A percentile compares a stretch with the other conserved stretches of the same genome.
Conservation (phyloP, 225 moss, liverwort and hornwort genomes). For the Polytrichum formosum region DNA sequence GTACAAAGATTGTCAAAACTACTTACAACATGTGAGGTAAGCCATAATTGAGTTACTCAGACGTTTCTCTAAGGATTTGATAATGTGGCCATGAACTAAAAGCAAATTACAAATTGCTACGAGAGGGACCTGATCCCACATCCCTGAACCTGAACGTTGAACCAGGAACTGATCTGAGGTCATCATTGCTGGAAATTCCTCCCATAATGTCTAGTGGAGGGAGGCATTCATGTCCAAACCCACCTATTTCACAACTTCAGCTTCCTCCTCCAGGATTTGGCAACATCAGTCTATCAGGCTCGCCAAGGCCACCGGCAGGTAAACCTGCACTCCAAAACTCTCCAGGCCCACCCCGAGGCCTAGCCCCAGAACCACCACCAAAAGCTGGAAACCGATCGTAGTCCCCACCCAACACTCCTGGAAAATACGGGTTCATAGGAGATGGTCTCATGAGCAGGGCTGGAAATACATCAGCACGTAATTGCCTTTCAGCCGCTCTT, state of each 20-base stretch:
- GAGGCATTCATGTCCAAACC: conserved; percentile 28
- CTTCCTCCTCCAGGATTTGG: conserved; percentile 19
- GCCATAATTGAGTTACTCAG: too few relatives aligned
- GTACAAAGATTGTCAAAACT: too few relatives aligned
- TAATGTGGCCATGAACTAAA: too few relatives aligned
- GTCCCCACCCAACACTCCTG: conserved; percentile 55
- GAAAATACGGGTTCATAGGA: conserved; percentile 45
- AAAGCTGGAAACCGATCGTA: conserved; percentile 60
- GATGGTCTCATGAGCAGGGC: conserved; percentile 52
- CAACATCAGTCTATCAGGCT: conserved; percentile 20
- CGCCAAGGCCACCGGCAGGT: conserved; percentile 18
- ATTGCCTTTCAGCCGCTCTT: conserved; percentile 71
- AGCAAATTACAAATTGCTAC: too few relatives aligned
- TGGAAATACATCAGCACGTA: conserved; percentile 52
- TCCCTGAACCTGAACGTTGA: too few relatives aligned
- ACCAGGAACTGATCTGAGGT: too few relatives aligned
- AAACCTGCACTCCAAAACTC: conserved; percentile 46
- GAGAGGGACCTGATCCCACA: too few relatives aligned
- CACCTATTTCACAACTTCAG: conserved; percentile 38
- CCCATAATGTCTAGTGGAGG: conserved; percentile 26
- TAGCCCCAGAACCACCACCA: conserved; percentile 33
- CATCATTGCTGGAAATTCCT: conserved; percentile 4
- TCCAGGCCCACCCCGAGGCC: conserved; percentile 45
- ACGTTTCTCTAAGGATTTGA: too few relatives aligned
- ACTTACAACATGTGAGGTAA: too few relatives aligned